Percentiles rank a stretch among this genome's conserved stretches.
These are phyloP conservation scores for Geranomyces variabilis DNA, from an alignment of 192 early-diverging fungal species.

Conservation along the genomic window DNA sequence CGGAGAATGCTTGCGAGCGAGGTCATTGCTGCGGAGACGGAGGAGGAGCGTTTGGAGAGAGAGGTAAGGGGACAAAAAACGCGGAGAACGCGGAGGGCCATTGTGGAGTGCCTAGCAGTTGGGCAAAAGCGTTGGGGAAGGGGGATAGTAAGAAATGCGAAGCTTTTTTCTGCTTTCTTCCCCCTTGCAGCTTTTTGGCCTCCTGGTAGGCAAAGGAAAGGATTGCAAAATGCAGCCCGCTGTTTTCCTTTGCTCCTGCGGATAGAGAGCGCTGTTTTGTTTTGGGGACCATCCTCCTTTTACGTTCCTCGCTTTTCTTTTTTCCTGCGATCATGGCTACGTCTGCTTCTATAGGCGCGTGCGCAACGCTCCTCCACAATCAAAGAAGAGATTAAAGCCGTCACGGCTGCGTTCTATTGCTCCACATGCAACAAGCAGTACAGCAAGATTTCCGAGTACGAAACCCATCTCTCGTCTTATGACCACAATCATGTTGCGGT, in stretches of 20 bases:
- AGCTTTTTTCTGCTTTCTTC: background rate
- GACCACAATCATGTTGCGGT: slow-evolving; percentile 82
- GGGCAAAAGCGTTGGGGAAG: too few species aligned
- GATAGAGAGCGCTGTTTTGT: slow-evolving; percentile 22
- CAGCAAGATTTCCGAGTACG: slow-evolving; percentile 73
- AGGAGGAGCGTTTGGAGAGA: slow-evolving; percentile 52
- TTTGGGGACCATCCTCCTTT: slow-evolving; percentile 6
- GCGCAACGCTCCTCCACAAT: slow-evolving; percentile 30
- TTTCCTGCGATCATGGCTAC: too few species aligned
- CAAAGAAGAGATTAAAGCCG: slow-evolving; percentile 61
- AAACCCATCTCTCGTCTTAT: slow-evolving; percentile 74
- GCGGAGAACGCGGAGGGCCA: too few species aligned
- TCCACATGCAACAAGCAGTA: slow-evolving; percentile 81
- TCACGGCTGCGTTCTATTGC: slow-evolving; percentile 74
- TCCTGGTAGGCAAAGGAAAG: too few species aligned
- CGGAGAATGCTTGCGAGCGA: slow-evolving; percentile 69
- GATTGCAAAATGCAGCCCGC: too few species aligned
- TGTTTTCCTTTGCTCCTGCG: too few species aligned
- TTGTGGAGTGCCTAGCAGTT: too few species aligned
- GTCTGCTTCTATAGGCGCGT: too few species aligned
- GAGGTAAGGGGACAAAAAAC: slow-evolving; percentile 51
- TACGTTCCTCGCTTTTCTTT: slow-evolving; percentile 1
- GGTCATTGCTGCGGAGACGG: slow-evolving; percentile 67
- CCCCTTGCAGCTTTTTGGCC: too few species aligned
- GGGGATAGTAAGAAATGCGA: background rate